Base-by-base conservation (phyloP, 768 basidiomycete genomes). In the Tricholoma furcatifolium region DNA sequence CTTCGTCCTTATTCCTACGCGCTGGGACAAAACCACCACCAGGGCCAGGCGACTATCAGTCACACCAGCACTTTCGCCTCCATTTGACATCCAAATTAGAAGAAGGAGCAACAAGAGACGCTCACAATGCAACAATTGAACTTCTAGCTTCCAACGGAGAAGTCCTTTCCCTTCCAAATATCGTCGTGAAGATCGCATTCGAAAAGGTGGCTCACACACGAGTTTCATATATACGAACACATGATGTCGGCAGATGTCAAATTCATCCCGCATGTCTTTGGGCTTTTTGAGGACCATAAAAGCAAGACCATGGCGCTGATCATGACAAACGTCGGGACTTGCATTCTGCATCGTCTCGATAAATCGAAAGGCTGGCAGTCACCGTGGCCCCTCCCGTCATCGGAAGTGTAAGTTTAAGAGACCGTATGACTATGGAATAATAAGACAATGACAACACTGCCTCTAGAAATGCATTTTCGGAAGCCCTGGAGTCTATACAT, bases 401-500 rank as follows among this genome's bases (percentile, higher is more conserved):
- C 27, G 7, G 27, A 27, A 27, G 7, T 3, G 27, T 27, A 27
- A 7, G 27, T 7, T 27, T 27, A 7, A 27, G 7, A 7, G 27
- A 4, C 3, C 3, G 7, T 3, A 27, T 27, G 4, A 4, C 7
- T 27, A 27, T 27, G 27, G 3, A 11, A 9, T 9, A 20, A 23
- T 2, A 43, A 3, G 23, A 6, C 42, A 12, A 12, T 23, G 10
- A 11, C 12, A 27, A 44, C 3, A 4, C 27, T 27, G 27, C 27
- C 21, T 36, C 34, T 5, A 30, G 23, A 23, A 6, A 36, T 6
- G 43, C 46, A 11, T 62, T 57, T 31, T n/a, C 54, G 6, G 21
- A 18, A 2, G 52, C 50, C 11, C 40, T 66, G 14, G 31, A 57
- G 34, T 49, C 56, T 10, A 62, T 65, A 15, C 67, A 68, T 32